Evolutionary conservation across 495 filamentous ascomycete genomes (phyloP).

Genomic region (Aspergillus wentii): DNA sequence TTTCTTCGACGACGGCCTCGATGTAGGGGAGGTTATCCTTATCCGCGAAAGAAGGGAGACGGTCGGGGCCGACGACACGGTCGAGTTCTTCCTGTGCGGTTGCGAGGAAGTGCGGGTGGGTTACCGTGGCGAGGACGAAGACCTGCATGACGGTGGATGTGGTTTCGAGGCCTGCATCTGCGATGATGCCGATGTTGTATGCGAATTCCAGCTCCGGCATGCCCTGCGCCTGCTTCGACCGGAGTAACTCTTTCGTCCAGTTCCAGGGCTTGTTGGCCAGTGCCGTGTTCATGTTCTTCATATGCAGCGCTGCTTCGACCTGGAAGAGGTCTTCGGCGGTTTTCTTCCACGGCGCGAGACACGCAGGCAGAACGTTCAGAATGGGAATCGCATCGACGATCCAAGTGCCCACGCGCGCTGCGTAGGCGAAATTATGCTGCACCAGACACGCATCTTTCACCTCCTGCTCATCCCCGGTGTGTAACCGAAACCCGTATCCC

Average conservation of each 20-base stretch:
- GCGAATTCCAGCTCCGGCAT: conserved; percentile 20
- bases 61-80: conserved; percentile 23
- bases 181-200: conserved; percentile 29
- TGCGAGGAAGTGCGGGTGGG: conserved; percentile 9
- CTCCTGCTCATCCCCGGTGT: conserved; percentile 20
- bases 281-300: neutral
- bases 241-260: neutral
- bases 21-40: conserved; percentile 39
- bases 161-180: conserved; percentile 32
- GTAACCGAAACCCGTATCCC: conserved; percentile 50
- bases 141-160: conserved; percentile 24
- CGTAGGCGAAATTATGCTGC: conserved; percentile 12
- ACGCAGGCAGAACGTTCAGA: conserved; percentile 37
- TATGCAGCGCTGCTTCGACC: neutral
- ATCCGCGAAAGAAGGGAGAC: conserved; percentile 46
- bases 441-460: conserved; percentile 19
- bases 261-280: neutral
- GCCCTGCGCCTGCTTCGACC: conserved; percentile 1
- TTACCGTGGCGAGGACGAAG: conserved; percentile 22
- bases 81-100: conserved; percentile 25
- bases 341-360: conserved; percentile 47
- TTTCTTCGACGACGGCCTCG: conserved; percentile 56
- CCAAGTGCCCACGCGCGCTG: conserved; percentile 16
- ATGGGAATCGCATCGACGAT: conserved; percentile 34
- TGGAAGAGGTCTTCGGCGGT: conserved; percentile 21